phyloP scores from a whole-genome alignment of 305 asterid species.

The Fraxinus ornus region DNA sequence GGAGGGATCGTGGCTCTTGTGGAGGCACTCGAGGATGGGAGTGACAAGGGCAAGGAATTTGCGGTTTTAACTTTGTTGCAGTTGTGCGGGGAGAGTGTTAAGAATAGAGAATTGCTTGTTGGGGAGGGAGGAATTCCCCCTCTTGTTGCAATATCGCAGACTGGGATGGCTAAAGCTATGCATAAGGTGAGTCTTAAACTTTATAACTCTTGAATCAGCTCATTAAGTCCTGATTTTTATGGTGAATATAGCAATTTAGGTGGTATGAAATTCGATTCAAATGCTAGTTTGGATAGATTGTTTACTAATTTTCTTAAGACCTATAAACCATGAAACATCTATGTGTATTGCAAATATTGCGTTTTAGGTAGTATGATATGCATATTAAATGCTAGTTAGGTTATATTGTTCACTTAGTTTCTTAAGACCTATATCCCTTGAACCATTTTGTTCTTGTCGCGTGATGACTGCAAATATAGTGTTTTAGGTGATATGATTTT shows the following conservation, averaged over 20 bases:
- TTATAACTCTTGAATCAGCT: neutral
- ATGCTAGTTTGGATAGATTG: neutral
- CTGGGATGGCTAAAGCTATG: constrained; percentile 44
- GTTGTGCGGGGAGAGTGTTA: constrained; percentile 36
- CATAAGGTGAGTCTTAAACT: constrained; percentile 35
- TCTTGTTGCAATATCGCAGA: constrained; percentile 41
- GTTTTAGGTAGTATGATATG: neutral
- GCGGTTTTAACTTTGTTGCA: constrained; percentile 42
- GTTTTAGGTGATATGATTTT: neutral
- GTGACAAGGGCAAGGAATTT: constrained; percentile 45
- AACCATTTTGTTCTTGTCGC: neutral
- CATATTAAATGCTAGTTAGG: neutral
- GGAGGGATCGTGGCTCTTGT: constrained; percentile 42
- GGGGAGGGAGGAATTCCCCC: constrained; percentile 53
- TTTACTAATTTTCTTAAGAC: neutral
- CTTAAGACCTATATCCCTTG: neutral
- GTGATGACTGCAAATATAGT: neutral
- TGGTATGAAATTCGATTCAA: neutral
- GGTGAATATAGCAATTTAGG: neutral
- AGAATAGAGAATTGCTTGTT: constrained; percentile 38
- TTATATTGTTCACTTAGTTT: neutral
- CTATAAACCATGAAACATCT: neutral
- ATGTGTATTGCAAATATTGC: neutral
- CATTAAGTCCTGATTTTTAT: neutral
- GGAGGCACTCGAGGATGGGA: constrained; percentile 48